A percentile compares a stretch with the other conserved stretches of the same genome.
These are phyloP conservation scores for Pseudogymnoascus sp. DNA, from an alignment of 2,329 filamentous ascomycete species.

Conservation along the genomic window DNA sequence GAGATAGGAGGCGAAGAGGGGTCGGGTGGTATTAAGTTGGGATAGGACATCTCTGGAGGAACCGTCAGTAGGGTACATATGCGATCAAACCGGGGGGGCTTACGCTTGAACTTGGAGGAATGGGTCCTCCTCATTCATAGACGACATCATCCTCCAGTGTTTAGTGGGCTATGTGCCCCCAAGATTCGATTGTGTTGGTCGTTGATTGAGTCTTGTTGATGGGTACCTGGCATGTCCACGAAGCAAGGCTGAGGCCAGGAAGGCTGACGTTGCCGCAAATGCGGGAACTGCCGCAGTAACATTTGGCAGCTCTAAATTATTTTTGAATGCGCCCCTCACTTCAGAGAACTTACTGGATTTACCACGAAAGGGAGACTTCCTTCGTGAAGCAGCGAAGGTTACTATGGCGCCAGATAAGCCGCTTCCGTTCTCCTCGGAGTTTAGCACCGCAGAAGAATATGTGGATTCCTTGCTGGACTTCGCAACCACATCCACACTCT, in stretches of 20 bases:
- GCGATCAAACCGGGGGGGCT: conserved; percentile 22
- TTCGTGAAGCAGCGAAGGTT: neutral
- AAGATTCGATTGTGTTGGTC: conserved; percentile 3
- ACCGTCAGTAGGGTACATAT: conserved; percentile 12
- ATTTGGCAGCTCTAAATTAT: conserved; percentile 4
- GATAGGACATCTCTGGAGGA: conserved; percentile 71
- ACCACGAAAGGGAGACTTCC: neutral
- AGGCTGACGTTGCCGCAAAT: conserved; percentile 2
- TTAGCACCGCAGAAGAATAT: conserved; percentile 67
- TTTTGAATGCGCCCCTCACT: neutral
- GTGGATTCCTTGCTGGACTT: conserved; percentile 72
- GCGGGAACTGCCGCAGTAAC: neutral
- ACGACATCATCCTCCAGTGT: conserved; percentile 52
- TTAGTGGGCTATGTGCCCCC: conserved; percentile 4
- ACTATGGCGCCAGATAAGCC: conserved; percentile 36
- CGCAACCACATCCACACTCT: conserved; percentile 63
- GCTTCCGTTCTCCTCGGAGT: conserved; percentile 65
- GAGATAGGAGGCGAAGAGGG: conserved; percentile 88
- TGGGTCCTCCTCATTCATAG: conserved; percentile 59
- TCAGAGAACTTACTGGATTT: neutral
- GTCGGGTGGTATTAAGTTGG: conserved; percentile 71
- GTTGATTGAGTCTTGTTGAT: conserved; percentile 4
- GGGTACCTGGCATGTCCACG: neutral
- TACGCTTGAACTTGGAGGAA: conserved; percentile 68
- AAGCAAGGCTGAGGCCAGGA: conserved; percentile 6